A percentile compares a stretch with the other conserved stretches of the same genome.
Conservation (phyloP, 305 asterid genomes). For the Solanum hybrid region DNA sequence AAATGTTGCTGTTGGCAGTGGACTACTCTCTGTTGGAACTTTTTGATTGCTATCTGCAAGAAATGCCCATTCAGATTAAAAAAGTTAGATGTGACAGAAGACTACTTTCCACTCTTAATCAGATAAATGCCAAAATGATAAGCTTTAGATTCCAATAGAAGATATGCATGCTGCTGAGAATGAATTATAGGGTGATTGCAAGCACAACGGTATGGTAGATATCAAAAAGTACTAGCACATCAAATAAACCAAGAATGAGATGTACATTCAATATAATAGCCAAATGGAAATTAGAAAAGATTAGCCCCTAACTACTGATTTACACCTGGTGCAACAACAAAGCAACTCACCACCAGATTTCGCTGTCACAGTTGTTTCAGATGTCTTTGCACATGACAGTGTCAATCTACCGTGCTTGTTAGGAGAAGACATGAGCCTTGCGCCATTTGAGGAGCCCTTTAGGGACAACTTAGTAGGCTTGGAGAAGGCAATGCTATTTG, state of each 20-base stretch:
- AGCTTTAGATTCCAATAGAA: not conserved
- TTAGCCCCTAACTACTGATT: not conserved
- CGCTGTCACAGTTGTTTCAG: constrained; percentile 41
- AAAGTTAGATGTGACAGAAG: not conserved
- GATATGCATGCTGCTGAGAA: not conserved
- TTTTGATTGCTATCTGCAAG: constrained; percentile 32
- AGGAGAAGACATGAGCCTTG: constrained; percentile 28
- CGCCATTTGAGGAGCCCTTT: constrained; percentile 21
- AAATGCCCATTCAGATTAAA: constrained; percentile 43
- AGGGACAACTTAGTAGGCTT: constrained; percentile 18
- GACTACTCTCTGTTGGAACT: constrained; percentile 28
- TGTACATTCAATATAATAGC: not conserved
- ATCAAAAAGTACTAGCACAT: not conserved
- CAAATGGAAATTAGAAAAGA: not conserved
- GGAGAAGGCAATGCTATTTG: constrained; percentile 26
- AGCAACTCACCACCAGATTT: constrained; percentile 42
- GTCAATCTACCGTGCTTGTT: constrained; percentile 30
- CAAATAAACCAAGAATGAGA: not conserved
- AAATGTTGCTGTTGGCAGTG: constrained; percentile 35
- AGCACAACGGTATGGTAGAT: not conserved
- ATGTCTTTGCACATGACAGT: constrained; percentile 47
- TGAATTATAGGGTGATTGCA: not conserved
- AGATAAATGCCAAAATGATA: not conserved
- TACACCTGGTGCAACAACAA: not conserved
- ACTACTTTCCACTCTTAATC: not conserved